Evolutionary conservation across 495 filamentous ascomycete species (phyloP), one percentile per base, ranked within the genome.

Genomic region (Margaritispora aquatica): DNA sequence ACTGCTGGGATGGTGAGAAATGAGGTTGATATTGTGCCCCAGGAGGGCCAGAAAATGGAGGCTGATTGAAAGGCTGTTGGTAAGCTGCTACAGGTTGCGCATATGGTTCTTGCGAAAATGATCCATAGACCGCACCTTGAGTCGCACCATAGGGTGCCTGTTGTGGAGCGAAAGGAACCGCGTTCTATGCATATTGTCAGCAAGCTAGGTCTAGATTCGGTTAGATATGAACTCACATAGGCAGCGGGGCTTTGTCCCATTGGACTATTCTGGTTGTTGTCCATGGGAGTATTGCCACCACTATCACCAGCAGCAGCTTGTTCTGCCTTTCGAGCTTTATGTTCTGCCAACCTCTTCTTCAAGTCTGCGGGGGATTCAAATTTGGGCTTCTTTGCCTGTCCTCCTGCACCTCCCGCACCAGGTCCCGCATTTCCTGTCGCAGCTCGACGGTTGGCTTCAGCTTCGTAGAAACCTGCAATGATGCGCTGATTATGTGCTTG

Each of bases 401-500:
- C 77, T 20, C 81, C 79, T 26, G 66, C 64, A 31, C 71, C 69
- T 2, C 68, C 71, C 2, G 38, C 46, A 23, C 75, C 73, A 2
- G 89, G 77, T 22, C 77, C 77, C 1, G 89, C 86, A 67, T 97
- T 97, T 4, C 94, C 94, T 1, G 91, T 96, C 5, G 81, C 80
- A 34, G 84, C 85, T 51, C 88, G 84, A 44, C 90, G 83, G 69
- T 96, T 89, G 21, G 86, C 85, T 72, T 96, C 90, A 10, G 86
- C 88, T 62, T 88, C 84, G 70, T 92, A 90, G 72, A 86, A 96
- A 70, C 89, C 87, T 34, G 83, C 78, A 54, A 88, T 81, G 62
- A 97, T 89, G 57, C 88, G 85, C 74, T 94, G 87, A 59, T 89
- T 86, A 73, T 97, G 95, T 54, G 85, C 79, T 59, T 86, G 77